These are phyloP conservation scores for Madurella fahalii DNA, from an alignment of 2,329 filamentous ascomycete genomes.

Conservation along the genomic window DNA sequence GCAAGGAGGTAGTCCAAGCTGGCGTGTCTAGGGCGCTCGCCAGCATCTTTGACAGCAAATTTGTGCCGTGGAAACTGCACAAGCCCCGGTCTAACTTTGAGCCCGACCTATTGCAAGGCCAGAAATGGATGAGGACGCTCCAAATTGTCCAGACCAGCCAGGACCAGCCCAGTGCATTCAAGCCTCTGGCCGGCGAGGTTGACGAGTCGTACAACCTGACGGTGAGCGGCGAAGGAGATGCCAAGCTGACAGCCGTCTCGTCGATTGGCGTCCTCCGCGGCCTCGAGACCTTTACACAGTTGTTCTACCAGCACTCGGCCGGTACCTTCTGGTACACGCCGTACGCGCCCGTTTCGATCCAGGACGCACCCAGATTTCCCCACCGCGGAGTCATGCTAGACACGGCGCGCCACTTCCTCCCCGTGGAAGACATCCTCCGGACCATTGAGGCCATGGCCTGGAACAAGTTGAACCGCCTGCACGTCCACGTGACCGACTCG, in stretches of 20 bases:
- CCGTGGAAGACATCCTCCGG: conserved; percentile 62
- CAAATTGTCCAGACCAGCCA: conserved; percentile 56
- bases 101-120: conserved; percentile 44
- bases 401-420: conserved; percentile 68
- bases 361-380: conserved; percentile 68
- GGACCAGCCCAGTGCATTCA: conserved; percentile 53
- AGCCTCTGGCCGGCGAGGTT: conserved; percentile 57
- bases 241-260: conserved; percentile 59
- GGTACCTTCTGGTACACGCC: conserved; percentile 61
- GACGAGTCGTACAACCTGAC: conserved; percentile 74
- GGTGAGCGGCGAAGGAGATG: conserved; percentile 54
- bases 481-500: conserved; percentile 76
- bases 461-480: conserved; percentile 80
- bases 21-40: conserved; percentile 57
- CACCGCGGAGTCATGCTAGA: conserved; percentile 81
- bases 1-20: conserved; percentile 51
- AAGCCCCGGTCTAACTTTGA: conserved; percentile 61
- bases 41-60: conserved; percentile 62
- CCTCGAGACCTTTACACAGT: conserved; percentile 73
- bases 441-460: conserved; percentile 73
- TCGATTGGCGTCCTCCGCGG: conserved; percentile 67
- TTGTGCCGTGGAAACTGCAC: conserved; percentile 76
- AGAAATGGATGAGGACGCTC: conserved; percentile 55
- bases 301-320: conserved; percentile 69
- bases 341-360: conserved; percentile 65